A percentile compares a stretch with the other conserved stretches of the same genome.
These are phyloP conservation scores for Stephania yunnanensis DNA, from an alignment of 164 flowering plant species.

Conservation along the genomic window DNA sequence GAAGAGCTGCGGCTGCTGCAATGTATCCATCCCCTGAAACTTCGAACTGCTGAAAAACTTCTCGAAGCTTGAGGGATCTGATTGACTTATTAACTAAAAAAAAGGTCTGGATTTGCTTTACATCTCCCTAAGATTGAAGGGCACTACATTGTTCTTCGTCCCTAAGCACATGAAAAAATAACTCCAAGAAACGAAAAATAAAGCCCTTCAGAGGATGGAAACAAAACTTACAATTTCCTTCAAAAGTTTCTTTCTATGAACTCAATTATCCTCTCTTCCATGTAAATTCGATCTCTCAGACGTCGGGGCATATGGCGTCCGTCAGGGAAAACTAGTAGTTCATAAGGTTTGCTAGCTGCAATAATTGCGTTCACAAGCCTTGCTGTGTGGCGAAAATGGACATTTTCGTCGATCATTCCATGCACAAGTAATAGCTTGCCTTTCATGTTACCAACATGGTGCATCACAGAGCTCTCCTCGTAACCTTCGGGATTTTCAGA, in stretches of 20 bases:
- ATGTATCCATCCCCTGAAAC: not conserved
- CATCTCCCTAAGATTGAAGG: not conserved
- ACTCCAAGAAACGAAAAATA: not conserved
- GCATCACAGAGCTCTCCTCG: slow-evolving; percentile 58
- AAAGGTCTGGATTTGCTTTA: not conserved
- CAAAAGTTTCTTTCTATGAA: slow-evolving; percentile 68
- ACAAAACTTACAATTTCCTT: slow-evolving; percentile 7
- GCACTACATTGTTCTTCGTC: not conserved
- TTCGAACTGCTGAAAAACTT: not conserved
- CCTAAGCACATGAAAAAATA: not conserved
- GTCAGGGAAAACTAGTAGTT: slow-evolving; percentile 75
- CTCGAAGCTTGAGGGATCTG: not conserved
- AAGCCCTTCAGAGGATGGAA: not conserved
- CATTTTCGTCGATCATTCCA: slow-evolving; percentile 96
- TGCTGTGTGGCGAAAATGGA: slow-evolving; percentile 95
- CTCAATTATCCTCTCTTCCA: slow-evolving; percentile 93
- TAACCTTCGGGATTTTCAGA: slow-evolving; percentile 40
- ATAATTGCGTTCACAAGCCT: slow-evolving; percentile 80
- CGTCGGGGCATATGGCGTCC: slow-evolving; percentile 86
- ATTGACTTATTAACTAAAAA: not conserved
- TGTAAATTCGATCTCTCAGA: slow-evolving; percentile 59
- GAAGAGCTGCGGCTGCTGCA: not conserved
- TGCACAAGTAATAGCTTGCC: slow-evolving; percentile 79
- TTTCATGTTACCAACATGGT: slow-evolving; percentile 54
- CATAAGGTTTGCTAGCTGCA: slow-evolving; percentile 62